Conservation (phyloP, 2,329 filamentous ascomycete genomes). For the Septoria petroselini region DNA sequence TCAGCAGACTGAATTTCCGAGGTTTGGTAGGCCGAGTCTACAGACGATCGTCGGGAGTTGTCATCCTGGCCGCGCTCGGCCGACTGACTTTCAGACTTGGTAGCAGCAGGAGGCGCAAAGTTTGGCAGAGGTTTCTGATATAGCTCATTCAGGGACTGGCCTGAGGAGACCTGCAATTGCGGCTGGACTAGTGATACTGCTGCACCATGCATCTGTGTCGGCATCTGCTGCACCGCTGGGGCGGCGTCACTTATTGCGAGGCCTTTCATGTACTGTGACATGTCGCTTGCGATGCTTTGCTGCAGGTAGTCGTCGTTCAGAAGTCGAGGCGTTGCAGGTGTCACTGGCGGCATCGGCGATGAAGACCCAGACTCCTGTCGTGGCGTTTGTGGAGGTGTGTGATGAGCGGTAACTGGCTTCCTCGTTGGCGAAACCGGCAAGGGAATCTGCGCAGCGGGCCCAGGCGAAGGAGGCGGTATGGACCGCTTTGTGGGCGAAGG, state of each 20-base stretch:
- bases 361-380: slow-evolving; percentile 31
- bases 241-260: slow-evolving; percentile 36
- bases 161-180: slow-evolving; percentile 13
- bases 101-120: slow-evolving; percentile 28
- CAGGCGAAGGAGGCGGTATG: slow-evolving; percentile 36
- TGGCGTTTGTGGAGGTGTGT: slow-evolving; percentile 37
- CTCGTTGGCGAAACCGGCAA: slow-evolving; percentile 49
- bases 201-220: slow-evolving; percentile 12
- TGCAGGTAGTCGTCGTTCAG: slow-evolving; percentile 49
- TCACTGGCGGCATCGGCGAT: slow-evolving; percentile 35
- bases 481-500: slow-evolving; percentile 45
- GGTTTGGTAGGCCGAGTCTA: slow-evolving; percentile 5
- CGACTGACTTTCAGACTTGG: slow-evolving; percentile 4
- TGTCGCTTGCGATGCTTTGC: slow-evolving; percentile 46
- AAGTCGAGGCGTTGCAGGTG: slow-evolving; percentile 34
- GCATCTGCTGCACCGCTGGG: slow-evolving; percentile 23
- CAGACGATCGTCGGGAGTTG: slow-evolving; percentile 5
- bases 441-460: slow-evolving; percentile 44
- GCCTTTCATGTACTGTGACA: slow-evolving; percentile 42
- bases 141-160: slow-evolving; percentile 28
- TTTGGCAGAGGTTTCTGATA: slow-evolving; percentile 38
- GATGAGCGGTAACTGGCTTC: slow-evolving; percentile 36
- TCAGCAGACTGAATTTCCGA: background rate
- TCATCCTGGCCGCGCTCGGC: background rate
- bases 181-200: slow-evolving; percentile 12